Percentiles rank a stretch among this genome's conserved stretches.
Evolutionary conservation across 2,329 filamentous ascomycete species (phyloP).

Genomic region (Leptosphaerulina australis): DNA sequence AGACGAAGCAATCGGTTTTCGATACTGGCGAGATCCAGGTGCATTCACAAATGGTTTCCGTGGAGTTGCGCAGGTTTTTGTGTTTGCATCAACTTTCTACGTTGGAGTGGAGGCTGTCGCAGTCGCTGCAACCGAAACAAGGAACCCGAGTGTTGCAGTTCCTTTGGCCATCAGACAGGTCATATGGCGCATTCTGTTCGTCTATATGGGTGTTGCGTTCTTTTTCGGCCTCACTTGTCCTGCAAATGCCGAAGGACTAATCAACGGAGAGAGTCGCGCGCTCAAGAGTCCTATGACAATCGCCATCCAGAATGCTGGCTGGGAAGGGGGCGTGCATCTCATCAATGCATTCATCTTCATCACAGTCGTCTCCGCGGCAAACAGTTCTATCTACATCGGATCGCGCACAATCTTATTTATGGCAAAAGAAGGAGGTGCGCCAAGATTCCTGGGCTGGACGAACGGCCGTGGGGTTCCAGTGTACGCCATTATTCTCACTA

Average conservation of each 20-base stretch:
- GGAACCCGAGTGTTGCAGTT: conserved; percentile 54
- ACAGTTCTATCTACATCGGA: conserved; percentile 78
- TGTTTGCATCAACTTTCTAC: conserved; percentile 52
- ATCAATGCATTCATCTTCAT: conserved; percentile 71
- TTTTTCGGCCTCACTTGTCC: conserved; percentile 70
- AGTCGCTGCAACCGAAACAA: conserved; percentile 46
- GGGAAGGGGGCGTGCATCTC: conserved; percentile 73
- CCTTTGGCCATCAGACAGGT: conserved; percentile 56
- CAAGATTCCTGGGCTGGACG: conserved; percentile 70
- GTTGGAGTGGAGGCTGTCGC: conserved; percentile 46
- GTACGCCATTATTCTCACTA: conserved; percentile 70
- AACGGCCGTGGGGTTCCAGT: conserved; percentile 66
- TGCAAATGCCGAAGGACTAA: conserved; percentile 66
- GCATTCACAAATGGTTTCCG: conserved; percentile 50
- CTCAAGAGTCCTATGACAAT: conserved; percentile 61
- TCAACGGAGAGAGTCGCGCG: conserved; percentile 66
- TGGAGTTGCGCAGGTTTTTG: conserved; percentile 52
- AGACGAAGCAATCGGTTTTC: conserved; percentile 43
- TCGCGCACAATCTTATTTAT: conserved; percentile 77
- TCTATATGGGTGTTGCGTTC: conserved; percentile 53
- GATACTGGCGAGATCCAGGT: conserved; percentile 51
- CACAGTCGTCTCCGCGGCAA: conserved; percentile 65
- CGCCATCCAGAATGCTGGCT: conserved; percentile 71
- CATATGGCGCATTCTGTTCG: conserved; percentile 52
- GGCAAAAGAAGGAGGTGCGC: conserved; percentile 75